A percentile compares a stretch with the other conserved stretches of the same genome.
Conservation (phyloP, 2,329 filamentous ascomycete species). For the Rhynchosporium secalis region DNA sequence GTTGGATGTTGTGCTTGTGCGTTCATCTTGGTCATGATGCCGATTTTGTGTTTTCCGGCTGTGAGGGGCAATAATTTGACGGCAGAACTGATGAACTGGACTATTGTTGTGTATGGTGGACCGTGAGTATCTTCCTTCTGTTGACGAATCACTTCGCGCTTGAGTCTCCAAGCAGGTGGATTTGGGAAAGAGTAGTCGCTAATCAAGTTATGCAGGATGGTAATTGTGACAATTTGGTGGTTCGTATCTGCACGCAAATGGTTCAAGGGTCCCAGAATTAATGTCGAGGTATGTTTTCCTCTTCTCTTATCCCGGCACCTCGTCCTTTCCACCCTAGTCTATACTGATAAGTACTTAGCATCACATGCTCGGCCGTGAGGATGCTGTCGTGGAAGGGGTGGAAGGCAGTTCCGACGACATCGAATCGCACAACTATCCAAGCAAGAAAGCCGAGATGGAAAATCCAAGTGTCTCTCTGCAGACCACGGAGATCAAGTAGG, state of each 20-base stretch:
- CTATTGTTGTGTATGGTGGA: slow-evolving; percentile 60
- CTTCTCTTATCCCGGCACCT: neutral
- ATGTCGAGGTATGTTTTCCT: slow-evolving; percentile 47
- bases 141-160: neutral
- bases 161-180: slow-evolving; percentile 15
- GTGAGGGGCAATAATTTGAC: slow-evolving; percentile 54
- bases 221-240: slow-evolving; percentile 59
- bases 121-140: slow-evolving; percentile 40
- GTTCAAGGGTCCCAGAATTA: slow-evolving; percentile 67
- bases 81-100: slow-evolving; percentile 62
- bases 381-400: slow-evolving; percentile 30
- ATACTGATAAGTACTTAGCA: slow-evolving; percentile 30
- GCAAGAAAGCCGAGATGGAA: slow-evolving; percentile 31
- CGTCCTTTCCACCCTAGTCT: neutral
- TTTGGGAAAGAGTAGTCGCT: neutral
- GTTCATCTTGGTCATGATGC: slow-evolving; percentile 66
- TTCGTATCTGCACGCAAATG: slow-evolving; percentile 59
- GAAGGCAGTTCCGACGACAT: slow-evolving; percentile 30
- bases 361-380: slow-evolving; percentile 37
- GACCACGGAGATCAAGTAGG: slow-evolving; percentile 19
- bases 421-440: slow-evolving; percentile 15
- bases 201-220: slow-evolving; percentile 44
- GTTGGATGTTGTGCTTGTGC: slow-evolving; percentile 55
- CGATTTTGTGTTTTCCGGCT: slow-evolving; percentile 62
- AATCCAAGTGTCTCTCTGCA: slow-evolving; percentile 11